phyloP scores from a whole-genome alignment of 768 basidiomycete species.

The Kwoniella shandongensis region DNA sequence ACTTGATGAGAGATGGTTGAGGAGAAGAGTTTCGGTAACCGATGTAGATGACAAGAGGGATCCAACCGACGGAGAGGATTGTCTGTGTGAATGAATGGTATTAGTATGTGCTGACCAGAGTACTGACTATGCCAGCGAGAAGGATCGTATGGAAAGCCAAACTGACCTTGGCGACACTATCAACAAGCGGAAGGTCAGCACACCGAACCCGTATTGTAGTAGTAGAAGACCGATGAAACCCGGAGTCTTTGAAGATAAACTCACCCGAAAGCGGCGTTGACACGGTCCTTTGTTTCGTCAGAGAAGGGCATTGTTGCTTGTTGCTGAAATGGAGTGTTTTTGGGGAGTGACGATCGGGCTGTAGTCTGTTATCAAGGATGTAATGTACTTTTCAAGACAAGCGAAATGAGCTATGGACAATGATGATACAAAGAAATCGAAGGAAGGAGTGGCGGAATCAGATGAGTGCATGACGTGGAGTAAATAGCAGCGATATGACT shows the following conservation, averaged over 20 bases:
- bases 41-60: constrained; percentile 92
- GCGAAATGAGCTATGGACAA: not conserved
- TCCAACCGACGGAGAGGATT: constrained; percentile 90
- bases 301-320: constrained; percentile 46
- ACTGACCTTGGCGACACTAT: constrained; percentile 51
- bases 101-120: too few species aligned
- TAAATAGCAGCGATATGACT: too few species aligned
- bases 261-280: constrained; percentile 51
- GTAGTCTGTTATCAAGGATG: not conserved
- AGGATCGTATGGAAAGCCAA: not conserved
- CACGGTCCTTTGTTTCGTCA: constrained; percentile 53
- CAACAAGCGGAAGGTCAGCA: not conserved
- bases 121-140: constrained; percentile 3
- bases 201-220: not conserved
- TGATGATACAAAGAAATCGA: not conserved
- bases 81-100: constrained; percentile 70
- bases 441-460: too few species aligned
- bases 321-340: too few species aligned
- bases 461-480: too few species aligned
- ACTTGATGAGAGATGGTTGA: constrained; percentile 95
- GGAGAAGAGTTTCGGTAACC: constrained; percentile 91
- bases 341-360: not conserved
- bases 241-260: too few species aligned
- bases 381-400: constrained; percentile 5
- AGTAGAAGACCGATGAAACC: not conserved